A percentile compares a stretch with the other conserved stretches of the same genome.
Conservation (phyloP, 805 yeast genomes). For the Ogataea salicorniae region DNA sequence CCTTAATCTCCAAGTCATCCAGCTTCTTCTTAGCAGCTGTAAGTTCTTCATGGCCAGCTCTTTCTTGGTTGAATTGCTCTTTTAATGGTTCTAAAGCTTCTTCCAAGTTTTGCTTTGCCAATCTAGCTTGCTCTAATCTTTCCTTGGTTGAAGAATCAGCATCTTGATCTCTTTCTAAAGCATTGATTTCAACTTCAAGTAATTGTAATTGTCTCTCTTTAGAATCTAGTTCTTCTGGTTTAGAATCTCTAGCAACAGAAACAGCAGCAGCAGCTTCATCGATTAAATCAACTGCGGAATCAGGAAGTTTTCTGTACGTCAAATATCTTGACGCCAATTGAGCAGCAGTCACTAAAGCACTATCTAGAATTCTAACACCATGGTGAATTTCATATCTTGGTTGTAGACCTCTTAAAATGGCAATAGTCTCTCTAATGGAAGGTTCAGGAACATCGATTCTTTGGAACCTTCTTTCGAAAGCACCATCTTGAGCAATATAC, state of each 20-base stretch:
- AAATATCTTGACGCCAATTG: constrained; percentile 90
- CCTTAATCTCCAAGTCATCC: constrained; percentile 90
- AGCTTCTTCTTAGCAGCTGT: constrained; percentile 84
- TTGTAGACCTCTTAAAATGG: constrained; percentile 93
- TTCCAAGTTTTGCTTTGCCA: constrained; percentile 74
- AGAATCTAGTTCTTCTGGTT: constrained; percentile 93
- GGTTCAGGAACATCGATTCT: constrained; percentile 95
- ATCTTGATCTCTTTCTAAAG: constrained; percentile 91
- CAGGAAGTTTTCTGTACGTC: constrained; percentile 94
- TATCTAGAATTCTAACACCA: constrained; percentile 92
- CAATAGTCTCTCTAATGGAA: constrained; percentile 86
- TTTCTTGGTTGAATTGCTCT: constrained; percentile 80
- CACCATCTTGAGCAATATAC: constrained; percentile 93
- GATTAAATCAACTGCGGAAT: constrained; percentile 92
- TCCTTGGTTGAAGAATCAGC: constrained; percentile 81
- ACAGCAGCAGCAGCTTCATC: constrained; percentile 97
- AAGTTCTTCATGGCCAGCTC: constrained; percentile 85
- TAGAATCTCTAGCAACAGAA: constrained; percentile 96
- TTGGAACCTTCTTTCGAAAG: constrained; percentile 97
- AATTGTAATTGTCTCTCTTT: constrained; percentile 90
- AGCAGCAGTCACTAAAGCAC: constrained; percentile 91
- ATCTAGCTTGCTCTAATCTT: constrained; percentile 72
- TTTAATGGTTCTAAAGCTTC: constrained; percentile 82
- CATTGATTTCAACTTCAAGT: constrained; percentile 92
- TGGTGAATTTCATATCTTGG: constrained; percentile 95